Base-by-base conservation (phyloP, 139 green algal genomes). In the Chlamydomonas sphaeroides region DNA sequence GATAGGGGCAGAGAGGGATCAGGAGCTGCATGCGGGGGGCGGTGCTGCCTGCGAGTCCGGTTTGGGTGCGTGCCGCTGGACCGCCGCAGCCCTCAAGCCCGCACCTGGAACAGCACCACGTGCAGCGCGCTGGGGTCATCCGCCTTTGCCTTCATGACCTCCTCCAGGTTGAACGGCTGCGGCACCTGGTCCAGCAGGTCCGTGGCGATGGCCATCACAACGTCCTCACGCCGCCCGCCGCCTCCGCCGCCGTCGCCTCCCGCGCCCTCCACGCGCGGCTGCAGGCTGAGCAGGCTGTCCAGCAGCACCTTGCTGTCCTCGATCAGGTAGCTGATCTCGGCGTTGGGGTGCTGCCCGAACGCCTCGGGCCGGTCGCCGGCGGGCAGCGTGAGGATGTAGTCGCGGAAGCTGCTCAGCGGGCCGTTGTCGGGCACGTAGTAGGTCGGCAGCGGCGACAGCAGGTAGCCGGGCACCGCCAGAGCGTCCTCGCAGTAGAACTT, bases 291-390 rank as follows among this genome's bases (percentile, higher is more conserved):
- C 87, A 97, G 86, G 51, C 79, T 89, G 65, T 94, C 93, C 73
- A 97, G 91, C 80, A 96, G 85, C 30, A 93, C 86, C 86, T 92
- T 91, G 70, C 70, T 86, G 89, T 97, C 94, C 78, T 94, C 90
- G 49, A 95, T 96, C 48, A 95, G 88, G 88, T 96, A 96, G n/a
- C 84, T 91, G 84, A 97, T 96, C 87, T 97, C 95, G 18, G 94
- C 95, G 87, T 98, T 98, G 53, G 91, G 74, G 88, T 98, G 95
- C 93, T 96, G 93, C 8, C 94, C 95, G 86, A 98, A 97, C 18
- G 93, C 93, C 88, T 98, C 94, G 11, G 95, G 90, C 26, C 88
- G 87, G 83, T 95, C 91, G 20, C 87, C 61, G 38, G 76, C 38
- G 3, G 94, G 94, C 83, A 98, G 86, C 26, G 89, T 93, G 15